Percentiles rank a stretch among this genome's conserved stretches.
Conservation (phyloP, 495 filamentous ascomycete species). For the Echria macrotheca region DNA sequence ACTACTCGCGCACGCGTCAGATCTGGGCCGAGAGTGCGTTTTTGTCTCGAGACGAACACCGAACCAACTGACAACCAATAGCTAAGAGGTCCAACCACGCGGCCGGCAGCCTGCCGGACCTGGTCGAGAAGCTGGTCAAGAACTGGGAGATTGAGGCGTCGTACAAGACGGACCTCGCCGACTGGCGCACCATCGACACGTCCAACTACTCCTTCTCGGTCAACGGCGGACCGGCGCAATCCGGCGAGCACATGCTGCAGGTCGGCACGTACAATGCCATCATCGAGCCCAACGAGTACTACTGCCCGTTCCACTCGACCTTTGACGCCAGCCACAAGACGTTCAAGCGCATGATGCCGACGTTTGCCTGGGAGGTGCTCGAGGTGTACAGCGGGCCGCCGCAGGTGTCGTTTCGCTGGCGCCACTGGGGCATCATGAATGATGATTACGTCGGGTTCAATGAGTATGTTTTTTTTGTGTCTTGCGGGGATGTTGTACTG, state of each 20-base stretch:
- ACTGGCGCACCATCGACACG: constrained; percentile 59
- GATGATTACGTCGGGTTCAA: constrained; percentile 59
- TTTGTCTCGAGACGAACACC: background rate
- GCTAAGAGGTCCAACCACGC: constrained; percentile 51
- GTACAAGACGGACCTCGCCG: constrained; percentile 53
- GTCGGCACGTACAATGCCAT: constrained; percentile 66
- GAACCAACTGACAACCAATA: constrained; percentile 21
- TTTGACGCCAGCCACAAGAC: constrained; percentile 59
- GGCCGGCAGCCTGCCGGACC: constrained; percentile 48
- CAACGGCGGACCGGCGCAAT: constrained; percentile 50
- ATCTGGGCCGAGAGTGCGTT: constrained; percentile 47
- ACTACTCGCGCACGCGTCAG: constrained; percentile 55
- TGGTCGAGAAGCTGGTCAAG: constrained; percentile 65
- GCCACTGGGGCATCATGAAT: constrained; percentile 62
- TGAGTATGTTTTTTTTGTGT: constrained; percentile 36
- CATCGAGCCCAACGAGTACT: constrained; percentile 55
- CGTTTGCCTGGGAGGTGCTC: constrained; percentile 63
- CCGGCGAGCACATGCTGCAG: constrained; percentile 58
- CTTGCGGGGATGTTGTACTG: background rate
- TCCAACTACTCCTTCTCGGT: constrained; percentile 55
- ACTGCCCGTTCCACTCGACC: constrained; percentile 51
- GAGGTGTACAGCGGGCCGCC: constrained; percentile 61
- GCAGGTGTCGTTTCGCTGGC: constrained; percentile 54
- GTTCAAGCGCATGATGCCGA: constrained; percentile 66
- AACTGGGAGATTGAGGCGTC: constrained; percentile 69